Percentiles rank a stretch among this genome's conserved stretches.
phyloP scores from a whole-genome alignment of 495 filamentous ascomycete genomes.

The Aspergillus leporis region DNA sequence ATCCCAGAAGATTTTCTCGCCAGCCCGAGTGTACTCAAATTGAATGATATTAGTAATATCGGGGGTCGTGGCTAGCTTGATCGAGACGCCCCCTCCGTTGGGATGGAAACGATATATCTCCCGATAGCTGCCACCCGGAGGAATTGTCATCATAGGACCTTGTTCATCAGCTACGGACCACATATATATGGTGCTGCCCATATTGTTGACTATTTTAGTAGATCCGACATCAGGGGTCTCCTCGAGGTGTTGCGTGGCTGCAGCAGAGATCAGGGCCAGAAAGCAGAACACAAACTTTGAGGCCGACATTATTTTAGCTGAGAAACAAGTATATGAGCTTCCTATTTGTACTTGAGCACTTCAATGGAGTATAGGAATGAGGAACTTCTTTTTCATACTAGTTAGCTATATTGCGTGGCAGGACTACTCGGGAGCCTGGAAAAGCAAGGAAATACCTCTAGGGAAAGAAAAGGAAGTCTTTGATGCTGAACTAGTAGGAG shows the following conservation, averaged over 20 bases:
- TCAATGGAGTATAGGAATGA: too few relatives aligned
- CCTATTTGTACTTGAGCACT: too few relatives aligned
- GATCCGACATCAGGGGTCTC: neutral
- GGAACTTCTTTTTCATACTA: too few relatives aligned
- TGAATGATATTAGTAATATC: slow-evolving; percentile 37
- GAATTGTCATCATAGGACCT: slow-evolving; percentile 33
- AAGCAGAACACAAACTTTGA: too few relatives aligned
- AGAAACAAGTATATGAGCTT: too few relatives aligned
- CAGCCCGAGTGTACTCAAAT: slow-evolving; percentile 45
- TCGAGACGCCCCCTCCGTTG: slow-evolving; percentile 45
- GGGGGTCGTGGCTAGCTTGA: slow-evolving; percentile 39
- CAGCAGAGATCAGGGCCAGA: neutral
- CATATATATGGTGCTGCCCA: slow-evolving; percentile 37
- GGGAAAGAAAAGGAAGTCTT: too few relatives aligned
- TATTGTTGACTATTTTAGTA: slow-evolving; percentile 30
- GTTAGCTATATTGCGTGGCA: too few relatives aligned
- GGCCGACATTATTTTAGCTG: too few relatives aligned
- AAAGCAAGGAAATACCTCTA: too few relatives aligned
- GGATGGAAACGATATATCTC: slow-evolving; percentile 42
- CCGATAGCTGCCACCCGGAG: slow-evolving; percentile 33
- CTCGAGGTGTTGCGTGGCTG: neutral
- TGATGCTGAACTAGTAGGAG: too few relatives aligned
- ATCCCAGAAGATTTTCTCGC: slow-evolving; percentile 45
- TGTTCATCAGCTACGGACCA: slow-evolving; percentile 40
- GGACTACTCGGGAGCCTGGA: too few relatives aligned